Conservation (phyloP, 75 land plant species). For the Pseudotsuga menziesii region DNA sequence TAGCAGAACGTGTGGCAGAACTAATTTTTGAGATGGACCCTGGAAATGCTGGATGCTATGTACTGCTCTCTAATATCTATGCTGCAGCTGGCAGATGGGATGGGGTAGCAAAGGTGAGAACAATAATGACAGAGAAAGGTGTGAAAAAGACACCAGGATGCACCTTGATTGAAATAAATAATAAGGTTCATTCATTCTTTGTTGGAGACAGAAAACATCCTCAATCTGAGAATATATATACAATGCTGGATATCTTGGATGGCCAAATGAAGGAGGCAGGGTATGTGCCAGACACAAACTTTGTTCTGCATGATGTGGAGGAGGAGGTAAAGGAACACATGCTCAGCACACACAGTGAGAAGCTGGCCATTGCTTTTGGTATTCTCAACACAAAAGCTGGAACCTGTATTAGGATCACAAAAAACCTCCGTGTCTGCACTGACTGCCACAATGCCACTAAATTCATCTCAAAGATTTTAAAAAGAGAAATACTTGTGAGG, state of each 20-base stretch:
- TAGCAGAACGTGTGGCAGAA: constrained; percentile 10
- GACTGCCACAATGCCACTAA: neutral
- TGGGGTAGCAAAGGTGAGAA: constrained; percentile 12
- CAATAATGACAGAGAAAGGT: constrained; percentile 6
- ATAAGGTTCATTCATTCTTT: constrained; percentile 12
- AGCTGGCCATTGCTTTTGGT: constrained; percentile 6
- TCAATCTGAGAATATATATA: constrained; percentile 16
- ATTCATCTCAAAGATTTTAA: neutral
- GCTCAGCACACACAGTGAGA: neutral
- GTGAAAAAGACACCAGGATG: constrained; percentile 19
- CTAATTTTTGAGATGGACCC: constrained; percentile 17
- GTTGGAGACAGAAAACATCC: constrained; percentile 15
- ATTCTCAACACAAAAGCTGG: neutral
- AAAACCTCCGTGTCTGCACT: neutral
- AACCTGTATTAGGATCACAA: neutral
- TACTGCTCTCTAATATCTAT: constrained; percentile 21
- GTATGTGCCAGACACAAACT: neutral
- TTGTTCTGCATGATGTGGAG: constrained; percentile 11
- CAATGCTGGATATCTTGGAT: constrained; percentile 14
- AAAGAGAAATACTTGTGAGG: neutral
- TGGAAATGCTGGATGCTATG: constrained; percentile 12
- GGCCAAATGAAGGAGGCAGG: constrained; percentile 9
- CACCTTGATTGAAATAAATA: constrained; percentile 19
- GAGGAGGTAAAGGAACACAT: neutral
- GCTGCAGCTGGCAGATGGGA: constrained; percentile 20